Conservation (phyloP, 73 alveolate genomes). For the Effrenium voratum region DNA sequence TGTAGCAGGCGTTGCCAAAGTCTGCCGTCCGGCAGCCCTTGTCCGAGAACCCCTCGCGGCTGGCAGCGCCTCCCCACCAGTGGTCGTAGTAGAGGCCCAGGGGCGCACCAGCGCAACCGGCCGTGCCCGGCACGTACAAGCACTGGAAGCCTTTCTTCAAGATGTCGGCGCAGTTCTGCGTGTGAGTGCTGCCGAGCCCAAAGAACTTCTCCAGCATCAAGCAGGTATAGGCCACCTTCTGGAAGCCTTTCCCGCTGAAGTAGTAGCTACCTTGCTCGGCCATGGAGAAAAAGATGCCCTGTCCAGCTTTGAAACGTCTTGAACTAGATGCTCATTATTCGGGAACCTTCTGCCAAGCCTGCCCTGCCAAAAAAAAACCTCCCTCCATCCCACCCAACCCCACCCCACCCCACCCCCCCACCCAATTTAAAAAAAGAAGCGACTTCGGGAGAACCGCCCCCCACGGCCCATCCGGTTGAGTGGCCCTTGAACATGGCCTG, state of each 20-base stretch:
- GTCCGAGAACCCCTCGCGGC: slow-evolving; percentile 62
- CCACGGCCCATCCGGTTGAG: too few species aligned
- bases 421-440: too few species aligned
- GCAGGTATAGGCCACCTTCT: slow-evolving; percentile 73
- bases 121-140: slow-evolving; percentile 20
- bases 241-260: slow-evolving; percentile 85
- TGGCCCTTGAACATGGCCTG: background rate
- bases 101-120: slow-evolving; percentile 79
- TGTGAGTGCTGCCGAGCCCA: slow-evolving; percentile 6
- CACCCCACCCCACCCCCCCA: too few species aligned
- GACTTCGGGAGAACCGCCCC: too few species aligned
- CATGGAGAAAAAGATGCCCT: too few species aligned
- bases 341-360: too few species aligned
- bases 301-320: too few species aligned
- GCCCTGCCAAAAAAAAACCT: too few species aligned
- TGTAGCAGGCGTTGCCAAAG: slow-evolving; percentile 91
- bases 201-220: slow-evolving; percentile 57
- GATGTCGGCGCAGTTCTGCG: slow-evolving; percentile 28
- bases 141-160: slow-evolving; percentile 48
- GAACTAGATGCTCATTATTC: too few species aligned
- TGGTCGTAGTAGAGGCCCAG: slow-evolving; percentile 59
- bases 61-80: slow-evolving; percentile 61
- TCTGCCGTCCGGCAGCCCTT: slow-evolving; percentile 71
- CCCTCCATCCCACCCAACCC: too few species aligned
- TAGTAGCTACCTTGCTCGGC: slow-evolving; percentile 77